These are phyloP conservation scores for Calophaca sinica DNA, from an alignment of 306 rosid species.

Conservation along the genomic window DNA sequence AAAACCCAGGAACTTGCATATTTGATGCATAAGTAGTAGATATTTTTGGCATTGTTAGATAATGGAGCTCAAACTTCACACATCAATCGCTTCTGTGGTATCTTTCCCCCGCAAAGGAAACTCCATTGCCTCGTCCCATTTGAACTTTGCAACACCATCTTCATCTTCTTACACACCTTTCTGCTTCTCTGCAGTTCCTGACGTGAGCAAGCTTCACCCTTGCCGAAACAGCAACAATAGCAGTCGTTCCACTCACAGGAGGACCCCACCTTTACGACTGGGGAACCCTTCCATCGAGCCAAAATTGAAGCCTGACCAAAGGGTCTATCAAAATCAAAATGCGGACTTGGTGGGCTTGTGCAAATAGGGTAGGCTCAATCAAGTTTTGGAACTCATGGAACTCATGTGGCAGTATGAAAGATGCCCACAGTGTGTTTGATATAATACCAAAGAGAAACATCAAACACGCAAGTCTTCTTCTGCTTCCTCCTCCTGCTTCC, in stretches of 20 bases:
- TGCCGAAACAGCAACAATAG: conserved; percentile 41
- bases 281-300: no score
- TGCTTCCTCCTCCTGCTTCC: no score
- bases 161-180: conserved; percentile 46
- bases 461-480: no score
- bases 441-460: conserved; percentile 59
- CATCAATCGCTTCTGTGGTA: conserved; percentile 57
- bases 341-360: no score
- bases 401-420: conserved; percentile 70
- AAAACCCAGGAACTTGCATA: not conserved
- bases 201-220: conserved; percentile 48
- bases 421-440: conserved; percentile 77
- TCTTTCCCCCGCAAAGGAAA: conserved; percentile 47
- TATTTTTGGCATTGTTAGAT: not conserved
- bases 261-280: no score
- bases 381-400: conserved; percentile 61
- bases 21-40: not conserved
- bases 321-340: no score
- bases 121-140: conserved; percentile 42
- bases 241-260: no score
- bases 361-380: conserved; percentile 64
- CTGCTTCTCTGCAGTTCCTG: conserved; percentile 43
- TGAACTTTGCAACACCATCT: conserved; percentile 40
- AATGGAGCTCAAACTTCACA: conserved; percentile 21
- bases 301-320: no score